These are phyloP conservation scores for Asterochloris sp. DNA, from an alignment of 139 green algal species.

Conservation along the genomic window DNA sequence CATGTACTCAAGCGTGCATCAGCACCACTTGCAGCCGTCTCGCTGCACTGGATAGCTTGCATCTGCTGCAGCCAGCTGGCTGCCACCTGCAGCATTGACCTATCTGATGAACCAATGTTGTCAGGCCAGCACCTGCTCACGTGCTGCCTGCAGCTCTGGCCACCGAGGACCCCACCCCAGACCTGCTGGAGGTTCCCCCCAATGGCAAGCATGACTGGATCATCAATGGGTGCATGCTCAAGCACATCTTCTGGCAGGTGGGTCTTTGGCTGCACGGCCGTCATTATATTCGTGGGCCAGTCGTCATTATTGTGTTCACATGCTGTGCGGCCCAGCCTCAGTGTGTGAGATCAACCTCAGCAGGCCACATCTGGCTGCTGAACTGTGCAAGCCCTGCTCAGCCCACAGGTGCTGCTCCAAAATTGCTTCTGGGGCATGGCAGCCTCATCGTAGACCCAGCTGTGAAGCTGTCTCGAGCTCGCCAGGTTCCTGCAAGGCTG, in stretches of 20 bases:
- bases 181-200: conserved; percentile 78
- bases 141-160: conserved; percentile 57
- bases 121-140: background rate
- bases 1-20: too few species aligned
- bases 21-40: background rate
- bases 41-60: background rate
- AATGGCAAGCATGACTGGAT: conserved; percentile 83
- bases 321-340: background rate
- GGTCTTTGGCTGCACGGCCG: conserved; percentile 42
- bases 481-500: too few species aligned
- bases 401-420: background rate
- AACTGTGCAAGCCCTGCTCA: background rate
- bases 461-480: too few species aligned
- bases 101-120: background rate
- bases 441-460: too few species aligned
- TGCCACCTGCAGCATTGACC: background rate
- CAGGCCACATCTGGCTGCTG: too few species aligned
- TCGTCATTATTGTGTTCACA: background rate
- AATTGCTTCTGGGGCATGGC: too few species aligned
- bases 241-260: conserved; percentile 78
- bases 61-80: too few species aligned
- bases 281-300: background rate
- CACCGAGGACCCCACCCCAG: conserved; percentile 85
- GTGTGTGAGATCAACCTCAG: too few species aligned
- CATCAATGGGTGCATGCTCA: conserved; percentile 90